phyloP scores from a whole-genome alignment of 2,329 filamentous ascomycete species.

The Tolypocladium album region DNA sequence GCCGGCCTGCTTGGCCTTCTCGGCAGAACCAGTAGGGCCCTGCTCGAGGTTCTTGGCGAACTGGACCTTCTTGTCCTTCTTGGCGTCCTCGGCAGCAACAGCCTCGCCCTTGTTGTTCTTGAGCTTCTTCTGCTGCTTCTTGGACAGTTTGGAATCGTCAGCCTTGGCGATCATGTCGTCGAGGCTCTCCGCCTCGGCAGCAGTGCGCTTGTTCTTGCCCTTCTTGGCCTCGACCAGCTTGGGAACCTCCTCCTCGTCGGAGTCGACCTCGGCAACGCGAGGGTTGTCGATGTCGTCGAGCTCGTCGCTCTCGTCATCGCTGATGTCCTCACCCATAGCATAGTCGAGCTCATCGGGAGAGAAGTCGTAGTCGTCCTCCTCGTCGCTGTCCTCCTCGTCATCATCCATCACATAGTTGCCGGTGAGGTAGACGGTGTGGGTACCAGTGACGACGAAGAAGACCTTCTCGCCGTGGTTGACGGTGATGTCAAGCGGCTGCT shows the following conservation, averaged over 20 bases:
- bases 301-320: constrained; percentile 64
- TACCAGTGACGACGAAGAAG: constrained; percentile 85
- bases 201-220: constrained; percentile 90
- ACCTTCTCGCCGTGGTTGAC: constrained; percentile 81
- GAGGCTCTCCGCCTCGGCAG: constrained; percentile 62
- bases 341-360: constrained; percentile 71
- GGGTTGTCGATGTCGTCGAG: constrained; percentile 70
- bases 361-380: constrained; percentile 70
- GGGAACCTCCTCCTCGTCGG: constrained; percentile 64
- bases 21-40: constrained; percentile 69
- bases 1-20: constrained; percentile 26
- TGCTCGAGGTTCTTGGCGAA: constrained; percentile 99
- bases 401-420: constrained; percentile 88
- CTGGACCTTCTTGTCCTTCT: constrained; percentile 85
- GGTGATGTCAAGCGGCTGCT: constrained; percentile 90
- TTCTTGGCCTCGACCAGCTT: constrained; percentile 50
- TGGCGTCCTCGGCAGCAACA: constrained; percentile 47
- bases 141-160: constrained; percentile 69
- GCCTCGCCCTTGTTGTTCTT: constrained; percentile 98
- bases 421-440: constrained; percentile 83
- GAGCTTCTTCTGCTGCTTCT: constrained; percentile 96
- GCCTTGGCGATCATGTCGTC: constrained; percentile 77
- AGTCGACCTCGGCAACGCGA: constrained; percentile 73
- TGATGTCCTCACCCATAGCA: constrained; percentile 59
- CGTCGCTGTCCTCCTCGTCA: constrained; percentile 51